These are phyloP conservation scores for Globisporangium carolinianum DNA, from an alignment of 352 stramenopile genomes.

Conservation along the genomic window DNA sequence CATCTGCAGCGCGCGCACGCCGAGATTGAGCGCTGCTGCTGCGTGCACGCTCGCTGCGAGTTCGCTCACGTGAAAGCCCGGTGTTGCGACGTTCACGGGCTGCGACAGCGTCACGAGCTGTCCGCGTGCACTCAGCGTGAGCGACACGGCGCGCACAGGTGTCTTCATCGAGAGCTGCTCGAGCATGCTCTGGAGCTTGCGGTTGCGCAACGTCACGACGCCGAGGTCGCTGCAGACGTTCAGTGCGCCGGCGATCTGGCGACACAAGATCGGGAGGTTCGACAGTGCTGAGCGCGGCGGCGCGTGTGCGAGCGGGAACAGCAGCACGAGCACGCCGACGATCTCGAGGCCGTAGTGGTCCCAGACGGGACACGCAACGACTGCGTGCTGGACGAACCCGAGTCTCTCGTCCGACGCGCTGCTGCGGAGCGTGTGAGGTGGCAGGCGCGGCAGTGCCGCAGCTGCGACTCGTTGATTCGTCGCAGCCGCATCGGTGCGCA, in stretches of 20 bases:
- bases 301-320: conserved; percentile 29
- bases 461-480: too few relatives aligned
- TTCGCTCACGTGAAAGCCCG: conserved; percentile 23
- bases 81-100: conserved; percentile 39
- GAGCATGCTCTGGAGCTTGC: conserved; percentile 41
- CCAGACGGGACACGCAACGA: conserved; percentile 69
- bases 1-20: conserved; percentile 30
- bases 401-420: conserved; percentile 32
- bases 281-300: conserved; percentile 32
- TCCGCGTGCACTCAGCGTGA: conserved; percentile 45
- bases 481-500: too few relatives aligned
- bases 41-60: conserved; percentile 20
- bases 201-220: conserved; percentile 29
- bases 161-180: conserved; percentile 32
- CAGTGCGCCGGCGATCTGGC: conserved; percentile 63
- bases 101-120: conserved; percentile 49
- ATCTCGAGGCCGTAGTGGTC: conserved; percentile 52
- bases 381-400: conserved; percentile 50
- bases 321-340: conserved; percentile 55
- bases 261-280: conserved; percentile 51
- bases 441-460: neutral
- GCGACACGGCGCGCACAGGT: conserved; percentile 20
- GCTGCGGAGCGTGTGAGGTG: conserved; percentile 25
- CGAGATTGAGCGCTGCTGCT: conserved; percentile 23
- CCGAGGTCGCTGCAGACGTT: conserved; percentile 61